Conservation (phyloP, 2,329 filamentous ascomycete species). For the Rhynchosporium secalis region DNA sequence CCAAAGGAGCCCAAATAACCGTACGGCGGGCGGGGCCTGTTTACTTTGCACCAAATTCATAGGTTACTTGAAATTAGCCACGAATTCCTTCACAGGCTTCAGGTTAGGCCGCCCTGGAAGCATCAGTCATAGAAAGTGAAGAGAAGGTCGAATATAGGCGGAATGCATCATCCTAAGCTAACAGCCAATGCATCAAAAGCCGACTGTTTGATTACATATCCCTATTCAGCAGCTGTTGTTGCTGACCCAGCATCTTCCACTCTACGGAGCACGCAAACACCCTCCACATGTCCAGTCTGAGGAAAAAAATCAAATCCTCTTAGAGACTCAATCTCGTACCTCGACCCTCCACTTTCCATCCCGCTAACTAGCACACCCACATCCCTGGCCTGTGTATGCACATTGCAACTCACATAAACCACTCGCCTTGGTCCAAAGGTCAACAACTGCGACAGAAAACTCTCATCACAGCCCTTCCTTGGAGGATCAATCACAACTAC, state of each 20-base stretch:
- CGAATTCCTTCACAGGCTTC: no score
- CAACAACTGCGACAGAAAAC: slow-evolving; percentile 80
- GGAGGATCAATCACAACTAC: slow-evolving; percentile 97
- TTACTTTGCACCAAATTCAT: no score
- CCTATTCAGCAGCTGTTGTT: background rate
- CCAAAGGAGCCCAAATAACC: no score
- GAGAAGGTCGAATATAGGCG: no score
- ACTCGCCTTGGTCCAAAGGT: slow-evolving; percentile 75
- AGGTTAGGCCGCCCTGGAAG: no score
- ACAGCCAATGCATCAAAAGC: no score
- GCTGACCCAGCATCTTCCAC: slow-evolving; percentile 44
- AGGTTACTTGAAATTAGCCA: no score
- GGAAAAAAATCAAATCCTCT: slow-evolving; percentile 97
- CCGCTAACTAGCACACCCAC: slow-evolving; percentile 84
- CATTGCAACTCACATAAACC: slow-evolving; percentile 95
- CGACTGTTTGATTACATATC: background rate
- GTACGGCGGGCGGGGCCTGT: no score
- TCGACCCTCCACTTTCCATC: slow-evolving; percentile 46
- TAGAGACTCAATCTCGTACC: slow-evolving; percentile 87
- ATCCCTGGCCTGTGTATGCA: slow-evolving; percentile 94
- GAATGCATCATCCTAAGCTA: no score
- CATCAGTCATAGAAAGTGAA: no score
- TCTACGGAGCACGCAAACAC: slow-evolving; percentile 63
- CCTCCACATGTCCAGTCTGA: slow-evolving; percentile 73
- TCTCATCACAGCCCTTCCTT: slow-evolving; percentile 86